Base-by-base conservation (phyloP, 768 basidiomycete genomes). In the Agrocybe pediades region DNA sequence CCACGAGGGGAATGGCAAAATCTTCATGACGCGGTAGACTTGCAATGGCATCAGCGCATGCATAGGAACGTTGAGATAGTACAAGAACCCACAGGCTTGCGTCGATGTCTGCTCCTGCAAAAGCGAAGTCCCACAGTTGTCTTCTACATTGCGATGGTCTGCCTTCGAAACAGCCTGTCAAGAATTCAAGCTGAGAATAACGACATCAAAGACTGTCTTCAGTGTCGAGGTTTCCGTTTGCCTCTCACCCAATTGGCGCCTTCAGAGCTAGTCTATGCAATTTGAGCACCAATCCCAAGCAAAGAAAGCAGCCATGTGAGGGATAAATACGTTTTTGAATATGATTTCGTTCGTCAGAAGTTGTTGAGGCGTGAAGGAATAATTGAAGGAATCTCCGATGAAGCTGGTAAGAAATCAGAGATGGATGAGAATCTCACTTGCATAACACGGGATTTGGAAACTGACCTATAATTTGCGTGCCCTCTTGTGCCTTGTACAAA, bases 81-180 rank as follows among this genome's bases (percentile, higher is more conserved):
- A 9, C 2, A 30, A 9, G 39, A 21, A 58, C 71, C 24, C 52
- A 76, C 74, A 80, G 60, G 11, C 62, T 62, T 27, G 55, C 68
- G 47, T 74, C 71, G 41, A 80, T 79, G 58, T 81, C 78, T 30
- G 78, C 67, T 15, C 80, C 82, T 8, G 81, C 81, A 61, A 81
- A 82, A 0, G 82, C 77, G 57, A 84, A 82, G 62, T 82, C 68
- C 80, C 81, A 84, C 11, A 82, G 68, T 51, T 82, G 79, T 54
- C 65, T 75, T 3, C 58, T 36, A 64, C 82, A 83, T 7, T 59
- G 27, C 11, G 71, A 70, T 0, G 81, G 80, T 20, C 53, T 67
- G 8, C 81, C 82, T 41, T 62, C 59, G 52, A 76, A 72, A 56
- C 81, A 84, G 1, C 78, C 80, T 2, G 82, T 83, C 21, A 83